Conservation (phyloP, 1,139 yeast genomes). For the Hemisphaericaspora xylanilytica region DNA sequence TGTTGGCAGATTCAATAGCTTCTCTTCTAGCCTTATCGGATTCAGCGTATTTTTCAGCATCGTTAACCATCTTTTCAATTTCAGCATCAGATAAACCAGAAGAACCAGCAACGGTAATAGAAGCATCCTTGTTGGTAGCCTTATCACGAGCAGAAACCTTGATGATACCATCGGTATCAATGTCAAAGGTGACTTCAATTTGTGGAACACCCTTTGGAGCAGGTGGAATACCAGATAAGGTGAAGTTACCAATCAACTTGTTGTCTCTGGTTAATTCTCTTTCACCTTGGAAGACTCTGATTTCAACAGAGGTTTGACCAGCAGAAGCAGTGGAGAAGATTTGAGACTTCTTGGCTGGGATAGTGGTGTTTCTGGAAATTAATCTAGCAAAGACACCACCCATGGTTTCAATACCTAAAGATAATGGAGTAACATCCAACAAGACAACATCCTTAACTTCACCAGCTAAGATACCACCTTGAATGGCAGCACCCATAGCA, state of each 20-base stretch:
- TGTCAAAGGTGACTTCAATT: conserved; percentile 96
- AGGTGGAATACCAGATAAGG: conserved; percentile 94
- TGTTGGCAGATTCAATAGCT: conserved; percentile 93
- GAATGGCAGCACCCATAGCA: conserved; percentile 99
- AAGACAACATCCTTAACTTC: conserved; percentile 79
- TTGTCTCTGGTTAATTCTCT: conserved; percentile 98
- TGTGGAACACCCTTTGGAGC: conserved; percentile 99
- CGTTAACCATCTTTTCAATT: conserved; percentile 97
- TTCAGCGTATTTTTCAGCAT: conserved; percentile 97
- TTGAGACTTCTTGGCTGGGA: conserved; percentile 96
- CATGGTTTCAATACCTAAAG: conserved; percentile 96
- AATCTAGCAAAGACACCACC: conserved; percentile 99
- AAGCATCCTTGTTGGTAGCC: conserved; percentile 97
- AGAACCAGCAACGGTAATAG: conserved; percentile 98
- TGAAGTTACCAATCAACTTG: conserved; percentile 97
- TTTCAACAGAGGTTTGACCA: conserved; percentile 98
- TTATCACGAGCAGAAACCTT: conserved; percentile 98
- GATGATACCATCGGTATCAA: conserved; percentile 98
- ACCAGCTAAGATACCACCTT: conserved; percentile 98
- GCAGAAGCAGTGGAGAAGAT: conserved; percentile 98
- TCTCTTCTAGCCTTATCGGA: conserved; percentile 94
- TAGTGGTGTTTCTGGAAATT: conserved; percentile 96
- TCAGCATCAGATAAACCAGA: conserved; percentile 96
- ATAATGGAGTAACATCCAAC: conserved; percentile 96
- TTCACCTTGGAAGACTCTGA: conserved; percentile 99